A percentile compares a stretch with the other conserved stretches of the same genome.
These are phyloP conservation scores for Podospora sp. DNA, from an alignment of 495 filamentous ascomycete genomes.

Conservation along the genomic window DNA sequence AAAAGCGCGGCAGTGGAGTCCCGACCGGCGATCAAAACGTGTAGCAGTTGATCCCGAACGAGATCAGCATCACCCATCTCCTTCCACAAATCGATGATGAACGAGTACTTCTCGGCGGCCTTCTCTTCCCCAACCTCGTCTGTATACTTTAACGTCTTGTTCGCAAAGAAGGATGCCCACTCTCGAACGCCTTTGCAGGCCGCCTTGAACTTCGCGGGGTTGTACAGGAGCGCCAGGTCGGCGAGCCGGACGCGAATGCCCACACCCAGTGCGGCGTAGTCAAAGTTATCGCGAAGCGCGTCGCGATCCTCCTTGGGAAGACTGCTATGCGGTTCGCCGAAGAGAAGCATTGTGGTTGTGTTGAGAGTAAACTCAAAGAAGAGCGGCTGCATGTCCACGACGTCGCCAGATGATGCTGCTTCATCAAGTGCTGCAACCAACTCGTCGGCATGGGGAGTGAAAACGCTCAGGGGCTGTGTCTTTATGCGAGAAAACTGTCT, in stretches of 20 bases:
- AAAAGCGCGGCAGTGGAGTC: slow-evolving; percentile 56
- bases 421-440: slow-evolving; percentile 39
- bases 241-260: slow-evolving; percentile 46
- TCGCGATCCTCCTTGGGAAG: slow-evolving; percentile 25
- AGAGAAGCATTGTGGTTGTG: slow-evolving; percentile 49
- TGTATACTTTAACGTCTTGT: slow-evolving; percentile 32
- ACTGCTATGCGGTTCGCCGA: slow-evolving; percentile 46
- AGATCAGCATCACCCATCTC: slow-evolving; percentile 41
- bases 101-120: slow-evolving; percentile 36
- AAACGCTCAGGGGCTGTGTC: slow-evolving; percentile 22
- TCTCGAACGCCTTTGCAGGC: slow-evolving; percentile 40
- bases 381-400: slow-evolving; percentile 53
- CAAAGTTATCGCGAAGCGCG: slow-evolving; percentile 32
- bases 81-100: slow-evolving; percentile 45
- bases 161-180: slow-evolving; percentile 34
- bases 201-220: slow-evolving; percentile 47
- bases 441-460: slow-evolving; percentile 43
- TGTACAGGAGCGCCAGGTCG: slow-evolving; percentile 52
- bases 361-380: slow-evolving; percentile 55
- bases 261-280: slow-evolving; percentile 12
- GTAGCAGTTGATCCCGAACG: slow-evolving; percentile 56
- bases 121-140: slow-evolving; percentile 27
- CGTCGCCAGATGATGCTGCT: slow-evolving; percentile 30
- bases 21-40: slow-evolving; percentile 55
- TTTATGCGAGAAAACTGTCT: slow-evolving; percentile 52